These are phyloP conservation scores for Dioscorea cayenensis DNA, from an alignment of 116 monocot genomes.

Conservation along the genomic window DNA sequence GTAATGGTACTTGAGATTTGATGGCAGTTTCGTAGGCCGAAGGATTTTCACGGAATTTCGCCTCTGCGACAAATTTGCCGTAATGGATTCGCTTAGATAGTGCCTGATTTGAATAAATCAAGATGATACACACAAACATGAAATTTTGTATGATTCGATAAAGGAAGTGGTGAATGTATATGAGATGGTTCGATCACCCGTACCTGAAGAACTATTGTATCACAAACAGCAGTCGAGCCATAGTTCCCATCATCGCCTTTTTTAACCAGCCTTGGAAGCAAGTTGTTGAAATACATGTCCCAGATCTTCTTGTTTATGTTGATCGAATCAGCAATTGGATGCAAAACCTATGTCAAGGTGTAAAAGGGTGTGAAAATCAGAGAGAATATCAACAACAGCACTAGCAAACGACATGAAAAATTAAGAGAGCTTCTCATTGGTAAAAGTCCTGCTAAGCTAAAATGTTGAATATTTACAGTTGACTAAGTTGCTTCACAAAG, in stretches of 20 bases:
- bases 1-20: slow-evolving; percentile 50
- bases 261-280: slow-evolving; percentile 71
- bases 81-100: slow-evolving; percentile 88
- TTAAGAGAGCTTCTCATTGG: no score
- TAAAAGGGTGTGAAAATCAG: neutral
- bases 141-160: slow-evolving; percentile 17
- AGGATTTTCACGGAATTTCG: slow-evolving; percentile 67
- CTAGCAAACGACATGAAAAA: no score
- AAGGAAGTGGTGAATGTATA: neutral
- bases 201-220: slow-evolving; percentile 94
- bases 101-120: slow-evolving; percentile 33
- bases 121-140: no score
- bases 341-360: slow-evolving; percentile 55
- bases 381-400: neutral
- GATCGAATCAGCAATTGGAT: slow-evolving; percentile 72
- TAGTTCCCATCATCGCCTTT: slow-evolving; percentile 81
- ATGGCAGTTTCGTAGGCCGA: slow-evolving; percentile 64
- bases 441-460: no score
- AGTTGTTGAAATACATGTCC: slow-evolving; percentile 73
- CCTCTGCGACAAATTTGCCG: slow-evolving; percentile 93
- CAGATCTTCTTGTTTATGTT: slow-evolving; percentile 85
- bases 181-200: neutral
- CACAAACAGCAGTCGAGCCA: slow-evolving; percentile 87
- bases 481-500: neutral
- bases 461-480: neutral